These are phyloP conservation scores for Pichia sp. DNA, from an alignment of 1,139 yeast species.

Conservation along the genomic window DNA sequence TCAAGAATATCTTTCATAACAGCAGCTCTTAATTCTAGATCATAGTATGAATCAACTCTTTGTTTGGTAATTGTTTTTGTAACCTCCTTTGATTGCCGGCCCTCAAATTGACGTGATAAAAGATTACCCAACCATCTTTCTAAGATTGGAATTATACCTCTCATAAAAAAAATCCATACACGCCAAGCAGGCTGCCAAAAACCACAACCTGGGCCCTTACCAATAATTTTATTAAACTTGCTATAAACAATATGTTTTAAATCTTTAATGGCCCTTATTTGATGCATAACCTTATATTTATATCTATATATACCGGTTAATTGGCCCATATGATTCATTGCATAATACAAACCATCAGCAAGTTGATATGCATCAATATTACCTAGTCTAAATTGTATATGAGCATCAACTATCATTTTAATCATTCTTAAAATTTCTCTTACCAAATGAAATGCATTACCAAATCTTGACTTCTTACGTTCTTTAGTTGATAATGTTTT, in stretches of 20 bases:
- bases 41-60: conserved; percentile 90
- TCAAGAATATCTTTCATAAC: conserved; percentile 94
- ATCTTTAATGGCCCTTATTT: conserved; percentile 92
- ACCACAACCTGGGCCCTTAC: conserved; percentile 98
- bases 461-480: conserved; percentile 91
- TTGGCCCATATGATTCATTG: conserved; percentile 89
- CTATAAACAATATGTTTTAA: conserved; percentile 85
- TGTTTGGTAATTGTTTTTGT: conserved; percentile 95
- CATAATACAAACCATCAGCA: conserved; percentile 90
- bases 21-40: conserved; percentile 85
- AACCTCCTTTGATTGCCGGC: conserved; percentile 84
- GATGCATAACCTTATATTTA: conserved; percentile 97
- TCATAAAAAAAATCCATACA: conserved; percentile 85
- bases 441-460: conserved; percentile 90
- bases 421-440: conserved; percentile 79
- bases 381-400: conserved; percentile 84
- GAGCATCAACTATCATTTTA: conserved; percentile 86
- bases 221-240: conserved; percentile 71
- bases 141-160: conserved; percentile 88
- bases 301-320: conserved; percentile 94
- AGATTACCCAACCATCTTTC: conserved; percentile 95
- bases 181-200: conserved; percentile 99
- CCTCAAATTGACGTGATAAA: conserved; percentile 90
- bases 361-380: conserved; percentile 88
- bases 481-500: conserved; percentile 95